Evolutionary conservation across 192 early-diverging fungal species (phyloP), one percentile per base, ranked within the genome.

Genomic region (Dissophora globulifera): DNA sequence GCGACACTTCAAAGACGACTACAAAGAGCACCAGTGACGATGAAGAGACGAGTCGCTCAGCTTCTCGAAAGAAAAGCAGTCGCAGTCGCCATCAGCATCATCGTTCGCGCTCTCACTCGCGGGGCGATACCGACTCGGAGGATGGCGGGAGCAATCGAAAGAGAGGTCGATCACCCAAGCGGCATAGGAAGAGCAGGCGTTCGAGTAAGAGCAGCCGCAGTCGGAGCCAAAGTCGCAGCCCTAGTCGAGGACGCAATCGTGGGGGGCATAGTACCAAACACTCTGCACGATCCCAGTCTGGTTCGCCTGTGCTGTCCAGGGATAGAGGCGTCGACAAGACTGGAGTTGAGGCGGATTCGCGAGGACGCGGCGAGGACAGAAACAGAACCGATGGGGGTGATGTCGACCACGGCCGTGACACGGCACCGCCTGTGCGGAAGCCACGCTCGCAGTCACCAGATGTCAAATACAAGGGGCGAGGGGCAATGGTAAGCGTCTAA

Each of bases 401-500:
- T 33, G 23, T 51, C 29, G 41, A 56, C 17, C 45, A 35, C 25
- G 32, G 27, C 15, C 43, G 42, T 23, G 40, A 60, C 17, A 75
- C 57, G 49, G 19, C 49, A 9, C 43, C 32, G 2, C 53, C 70
- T 20, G 33, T 49, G 19, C 33, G 30, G 0, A 49, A 56, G 26
- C 54, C 66, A 8, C 58, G 69, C 31, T 79, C 78, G 17, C 48
- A 63, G 2, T 72, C 75, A 3, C 82, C 86, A 0, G 69, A 69
- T 26, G 71, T 87, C 32, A 78, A 79, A 27, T 87, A 83, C 54
- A 87, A 87, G 59, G 86, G 86, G 32, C 75, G 86, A 25, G 86
- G 86, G 26, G 56, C 58, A 26, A 82, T 78, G 81, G 86, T 87
- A 69, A 74, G 74, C 52, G 13, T 6, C 35, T 6, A 38, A 38